Evolutionary conservation across 1,284 basidiomycete species (phyloP).

Genomic region (Naganishia sp.): DNA sequence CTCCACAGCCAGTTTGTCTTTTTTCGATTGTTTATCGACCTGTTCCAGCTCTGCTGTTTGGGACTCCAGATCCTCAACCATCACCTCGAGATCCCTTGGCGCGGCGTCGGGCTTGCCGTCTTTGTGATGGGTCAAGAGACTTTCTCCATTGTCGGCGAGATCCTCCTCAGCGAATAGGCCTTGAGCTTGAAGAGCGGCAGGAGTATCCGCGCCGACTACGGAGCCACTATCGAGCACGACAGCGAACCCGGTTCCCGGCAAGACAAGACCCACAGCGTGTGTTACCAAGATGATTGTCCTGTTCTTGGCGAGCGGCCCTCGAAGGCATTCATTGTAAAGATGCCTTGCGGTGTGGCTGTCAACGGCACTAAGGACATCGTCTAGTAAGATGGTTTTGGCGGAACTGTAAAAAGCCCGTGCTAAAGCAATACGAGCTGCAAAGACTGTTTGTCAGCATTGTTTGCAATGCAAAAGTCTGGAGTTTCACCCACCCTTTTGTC

Average conservation of each 20-base stretch:
- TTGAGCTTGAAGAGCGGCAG: slow-evolving; percentile 41
- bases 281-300: slow-evolving; percentile 59
- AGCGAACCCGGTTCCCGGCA: slow-evolving; percentile 54
- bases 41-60: slow-evolving; percentile 32
- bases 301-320: slow-evolving; percentile 51
- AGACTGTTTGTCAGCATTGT: slow-evolving; percentile 43
- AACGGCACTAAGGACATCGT: slow-evolving; percentile 46
- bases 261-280: slow-evolving; percentile 58
- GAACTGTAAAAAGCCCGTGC: slow-evolving; percentile 52
- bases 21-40: slow-evolving; percentile 41
- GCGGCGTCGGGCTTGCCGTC: background rate
- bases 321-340: slow-evolving; percentile 42
- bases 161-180: slow-evolving; percentile 43
- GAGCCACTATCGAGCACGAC: slow-evolving; percentile 50
- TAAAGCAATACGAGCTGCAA: slow-evolving; percentile 48
- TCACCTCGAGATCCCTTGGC: slow-evolving; percentile 55
- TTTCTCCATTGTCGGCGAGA: slow-evolving; percentile 66
- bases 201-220: slow-evolving; percentile 46
- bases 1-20: slow-evolving; percentile 39
- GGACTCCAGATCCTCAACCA: slow-evolving; percentile 49
- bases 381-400: slow-evolving; percentile 50
- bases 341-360: slow-evolving; percentile 57
- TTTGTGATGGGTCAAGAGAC: slow-evolving; percentile 55
- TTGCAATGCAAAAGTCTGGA: background rate
- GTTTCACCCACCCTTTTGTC: slow-evolving; percentile 47